phyloP scores from a whole-genome alignment of 768 basidiomycete species.

The Thelephora aurantiotincta region DNA sequence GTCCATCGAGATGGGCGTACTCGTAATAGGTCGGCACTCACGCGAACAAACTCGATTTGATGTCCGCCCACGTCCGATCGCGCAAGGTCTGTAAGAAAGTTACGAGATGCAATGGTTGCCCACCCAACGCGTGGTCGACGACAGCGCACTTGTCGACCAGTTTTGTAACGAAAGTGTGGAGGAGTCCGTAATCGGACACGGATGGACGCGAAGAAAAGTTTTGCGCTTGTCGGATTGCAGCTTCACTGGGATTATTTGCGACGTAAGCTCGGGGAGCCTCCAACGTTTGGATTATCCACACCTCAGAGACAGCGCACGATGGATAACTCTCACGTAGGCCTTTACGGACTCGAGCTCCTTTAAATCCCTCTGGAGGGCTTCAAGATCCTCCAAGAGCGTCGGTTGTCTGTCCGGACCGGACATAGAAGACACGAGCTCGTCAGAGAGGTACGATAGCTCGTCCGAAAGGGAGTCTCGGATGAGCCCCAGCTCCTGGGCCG shows the following conservation, averaged over 20 bases:
- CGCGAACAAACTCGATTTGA: conserved; percentile 53
- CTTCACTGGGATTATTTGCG: conserved; percentile 30
- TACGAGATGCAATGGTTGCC: conserved; percentile 44
- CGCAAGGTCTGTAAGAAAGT: conserved; percentile 46
- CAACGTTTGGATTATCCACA: conserved; percentile 18
- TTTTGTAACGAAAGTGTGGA: conserved; percentile 46
- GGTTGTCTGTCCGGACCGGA: conserved; percentile 32
- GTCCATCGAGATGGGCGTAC: no score
- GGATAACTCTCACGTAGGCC: conserved; percentile 62
- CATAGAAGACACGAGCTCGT: conserved; percentile 46
- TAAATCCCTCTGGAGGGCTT: conserved; percentile 61
- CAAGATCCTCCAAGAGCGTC: conserved; percentile 72
- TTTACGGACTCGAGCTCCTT: conserved; percentile 66
- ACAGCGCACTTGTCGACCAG: conserved; percentile 29
- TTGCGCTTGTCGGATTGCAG: conserved; percentile 39
- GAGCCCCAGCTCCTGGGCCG: conserved; percentile 64
- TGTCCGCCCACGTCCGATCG: conserved; percentile 62
- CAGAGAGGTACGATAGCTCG: conserved; percentile 54
- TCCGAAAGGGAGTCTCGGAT: conserved; percentile 67
- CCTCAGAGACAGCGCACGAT: conserved; percentile 62
- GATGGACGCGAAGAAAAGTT: conserved; percentile 25
- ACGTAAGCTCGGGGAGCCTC: not conserved
- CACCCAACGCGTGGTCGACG: conserved; percentile 29
- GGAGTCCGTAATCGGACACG: conserved; percentile 35
- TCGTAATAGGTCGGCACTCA: conserved; percentile 22